phyloP scores from a whole-genome alignment of 2,329 filamentous ascomycete genomes.

The Colletotrichum zoysiae region DNA sequence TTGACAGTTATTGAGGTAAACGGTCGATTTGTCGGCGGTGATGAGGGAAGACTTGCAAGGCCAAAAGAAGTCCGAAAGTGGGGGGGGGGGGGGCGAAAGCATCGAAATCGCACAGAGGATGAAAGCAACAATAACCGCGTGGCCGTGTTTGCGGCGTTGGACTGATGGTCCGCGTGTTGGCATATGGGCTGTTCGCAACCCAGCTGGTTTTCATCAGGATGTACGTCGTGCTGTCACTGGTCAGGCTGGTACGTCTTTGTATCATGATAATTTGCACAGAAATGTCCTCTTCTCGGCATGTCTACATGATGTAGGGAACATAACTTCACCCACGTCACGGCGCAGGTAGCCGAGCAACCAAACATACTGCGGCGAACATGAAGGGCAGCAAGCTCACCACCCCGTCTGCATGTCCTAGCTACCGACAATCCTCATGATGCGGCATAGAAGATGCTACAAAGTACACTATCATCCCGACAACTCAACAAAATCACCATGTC shows the following conservation, averaged over 20 bases:
- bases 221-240: neutral
- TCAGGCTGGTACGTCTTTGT: neutral
- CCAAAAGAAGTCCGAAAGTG: neutral
- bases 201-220: neutral
- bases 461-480: neutral
- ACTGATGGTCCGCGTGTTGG: neutral
- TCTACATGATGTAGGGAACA: neutral
- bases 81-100: neutral
- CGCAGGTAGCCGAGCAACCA: neutral
- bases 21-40: neutral
- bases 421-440: neutral
- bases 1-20: neutral
- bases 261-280: neutral
- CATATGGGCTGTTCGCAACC: neutral
- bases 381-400: neutral
- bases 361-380: neutral
- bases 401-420: too few relatives aligned
- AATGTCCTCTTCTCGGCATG: neutral
- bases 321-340: neutral
- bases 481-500: neutral
- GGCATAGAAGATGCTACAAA: neutral
- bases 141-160: neutral
- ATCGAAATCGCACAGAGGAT: neutral
- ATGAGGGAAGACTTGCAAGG: neutral
- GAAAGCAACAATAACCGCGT: neutral